phyloP scores from a whole-genome alignment of 75 land plant species.

The Picea glauca region DNA sequence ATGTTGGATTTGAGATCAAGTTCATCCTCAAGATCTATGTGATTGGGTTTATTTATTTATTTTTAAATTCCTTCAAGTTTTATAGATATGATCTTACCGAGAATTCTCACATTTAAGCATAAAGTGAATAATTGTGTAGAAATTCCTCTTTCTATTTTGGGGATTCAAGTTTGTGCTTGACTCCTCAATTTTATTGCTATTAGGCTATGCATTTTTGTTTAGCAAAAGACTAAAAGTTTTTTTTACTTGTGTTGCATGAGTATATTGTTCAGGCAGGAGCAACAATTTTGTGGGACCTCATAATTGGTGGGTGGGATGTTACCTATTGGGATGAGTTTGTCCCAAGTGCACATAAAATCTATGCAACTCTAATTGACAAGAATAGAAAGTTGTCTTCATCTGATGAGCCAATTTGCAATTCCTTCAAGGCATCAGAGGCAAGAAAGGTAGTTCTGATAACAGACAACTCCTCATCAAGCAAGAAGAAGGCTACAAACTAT shows the following conservation, averaged over 20 bases:
- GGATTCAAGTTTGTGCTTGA: background rate
- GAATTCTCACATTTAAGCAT: background rate
- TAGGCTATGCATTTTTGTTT: no score
- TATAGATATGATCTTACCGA: background rate
- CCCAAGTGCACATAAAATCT: conserved; percentile 57
- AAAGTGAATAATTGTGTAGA: background rate
- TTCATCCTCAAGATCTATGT: background rate
- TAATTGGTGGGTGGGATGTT: conserved; percentile 85
- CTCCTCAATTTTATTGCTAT: no score
- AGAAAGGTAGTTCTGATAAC: conserved; percentile 78
- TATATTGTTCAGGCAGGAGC: conserved; percentile 54
- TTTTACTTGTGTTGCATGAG: background rate
- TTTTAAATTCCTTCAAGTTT: background rate
- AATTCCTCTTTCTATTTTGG: background rate
- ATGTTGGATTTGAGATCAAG: background rate
- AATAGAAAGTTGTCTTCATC: conserved; percentile 33
- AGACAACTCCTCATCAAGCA: conserved; percentile 65
- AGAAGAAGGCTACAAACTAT: conserved; percentile 72
- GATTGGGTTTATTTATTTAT: background rate
- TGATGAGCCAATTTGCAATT: conserved; percentile 80
- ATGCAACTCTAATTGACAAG: conserved; percentile 72
- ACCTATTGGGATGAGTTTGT: conserved; percentile 86
- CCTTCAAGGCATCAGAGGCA: conserved; percentile 57
- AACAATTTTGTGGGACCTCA: conserved; percentile 78
- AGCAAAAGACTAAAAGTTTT: background rate